These are phyloP conservation scores for Apophysomyces sp. DNA, from an alignment of 371 early-diverging fungal species.

Conservation along the genomic window DNA sequence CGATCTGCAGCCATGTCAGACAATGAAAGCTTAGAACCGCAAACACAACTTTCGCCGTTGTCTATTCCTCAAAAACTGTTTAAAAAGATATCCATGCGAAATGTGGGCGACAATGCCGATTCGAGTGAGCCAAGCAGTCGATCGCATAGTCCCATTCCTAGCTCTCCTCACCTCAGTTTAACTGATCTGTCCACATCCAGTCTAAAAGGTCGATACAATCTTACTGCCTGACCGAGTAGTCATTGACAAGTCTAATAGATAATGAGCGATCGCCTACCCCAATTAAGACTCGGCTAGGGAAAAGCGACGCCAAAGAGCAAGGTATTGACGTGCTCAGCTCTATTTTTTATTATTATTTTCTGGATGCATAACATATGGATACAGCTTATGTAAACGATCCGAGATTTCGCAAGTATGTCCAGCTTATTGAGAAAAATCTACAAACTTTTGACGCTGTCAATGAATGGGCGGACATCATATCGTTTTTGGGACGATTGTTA, in stretches of 20 bases:
- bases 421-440: conserved; percentile 82
- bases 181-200: conserved; percentile 11
- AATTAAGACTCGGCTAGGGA: conserved; percentile 5
- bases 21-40: conserved; percentile 17
- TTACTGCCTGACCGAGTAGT: not conserved
- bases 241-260: not conserved
- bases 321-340: conserved; percentile 5
- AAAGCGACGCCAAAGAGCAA: conserved; percentile 13
- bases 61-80: conserved; percentile 29
- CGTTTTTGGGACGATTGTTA: conserved; percentile 82
- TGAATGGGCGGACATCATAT: conserved; percentile 96
- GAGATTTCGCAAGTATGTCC: conserved; percentile 77
- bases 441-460: conserved; percentile 89
- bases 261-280: not conserved
- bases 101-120: conserved; percentile 8
- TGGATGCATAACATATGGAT: not conserved
- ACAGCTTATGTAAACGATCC: conserved; percentile 56
- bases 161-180: not conserved
- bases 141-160: not conserved
- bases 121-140: conserved; percentile 2
- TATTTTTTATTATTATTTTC: not conserved
- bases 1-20: not conserved
- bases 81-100: conserved; percentile 25
- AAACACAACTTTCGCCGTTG: conserved; percentile 7
- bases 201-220: not conserved